A percentile compares a stretch with the other conserved stretches of the same genome.
These are phyloP conservation scores for Taphrina communis DNA, from an alignment of 1,139 yeast species.

Conservation along the genomic window DNA sequence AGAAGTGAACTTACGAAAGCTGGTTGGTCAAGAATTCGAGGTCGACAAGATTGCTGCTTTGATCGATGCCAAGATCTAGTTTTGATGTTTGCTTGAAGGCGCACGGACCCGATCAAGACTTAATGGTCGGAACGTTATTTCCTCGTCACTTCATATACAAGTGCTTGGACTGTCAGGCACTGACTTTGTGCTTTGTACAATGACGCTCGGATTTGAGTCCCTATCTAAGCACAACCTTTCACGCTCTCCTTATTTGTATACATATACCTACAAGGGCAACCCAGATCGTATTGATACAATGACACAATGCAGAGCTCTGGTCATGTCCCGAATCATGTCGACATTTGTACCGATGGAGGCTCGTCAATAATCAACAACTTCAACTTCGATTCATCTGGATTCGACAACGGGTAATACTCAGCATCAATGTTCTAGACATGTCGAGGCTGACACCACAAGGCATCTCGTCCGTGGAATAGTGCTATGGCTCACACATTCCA, in stretches of 20 bases:
- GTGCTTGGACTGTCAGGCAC: background rate
- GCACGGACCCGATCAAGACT: background rate
- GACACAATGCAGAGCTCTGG: no score
- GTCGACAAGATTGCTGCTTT: background rate
- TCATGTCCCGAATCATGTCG: no score
- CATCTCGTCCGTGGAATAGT: slow-evolving; percentile 9
- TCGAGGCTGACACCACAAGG: background rate
- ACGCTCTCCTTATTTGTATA: no score
- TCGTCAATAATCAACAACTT: background rate
- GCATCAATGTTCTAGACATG: background rate
- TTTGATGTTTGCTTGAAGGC: background rate
- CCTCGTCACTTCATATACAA: no score
- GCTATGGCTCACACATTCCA: slow-evolving; percentile 16
- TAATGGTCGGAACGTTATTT: no score
- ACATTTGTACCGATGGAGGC: no score
- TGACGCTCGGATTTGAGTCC: background rate
- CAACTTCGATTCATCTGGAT: background rate
- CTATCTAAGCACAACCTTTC: no score
- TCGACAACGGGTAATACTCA: background rate
- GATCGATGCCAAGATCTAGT: background rate
- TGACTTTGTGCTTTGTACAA: background rate
- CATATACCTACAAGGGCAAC: no score
- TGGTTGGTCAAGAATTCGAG: slow-evolving; percentile 3
- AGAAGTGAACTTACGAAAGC: background rate
- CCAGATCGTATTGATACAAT: no score